Evolutionary conservation across 768 basidiomycete genomes (phyloP), one percentile per base, ranked within the genome.

Genomic region (Chalciporus chontae): DNA sequence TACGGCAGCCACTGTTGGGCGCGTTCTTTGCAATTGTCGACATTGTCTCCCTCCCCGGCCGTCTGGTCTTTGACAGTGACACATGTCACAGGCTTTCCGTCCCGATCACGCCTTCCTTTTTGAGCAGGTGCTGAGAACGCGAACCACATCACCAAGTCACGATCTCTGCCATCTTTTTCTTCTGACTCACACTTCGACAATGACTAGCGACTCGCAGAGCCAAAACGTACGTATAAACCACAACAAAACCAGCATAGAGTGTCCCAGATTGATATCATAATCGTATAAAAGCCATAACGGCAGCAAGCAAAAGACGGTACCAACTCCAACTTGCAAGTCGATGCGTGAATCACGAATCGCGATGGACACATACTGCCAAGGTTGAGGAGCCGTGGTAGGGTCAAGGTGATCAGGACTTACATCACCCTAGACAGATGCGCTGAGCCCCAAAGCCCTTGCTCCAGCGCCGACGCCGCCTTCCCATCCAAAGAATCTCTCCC

Each of bases 401-500:
- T 19, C 50, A 37, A 43, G 49, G 42, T 32, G 21, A 48, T n/a
- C 50, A 53, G 39, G 34, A 62, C 65, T 67, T 53, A 66, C 67
- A 41, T 52, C 53, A 43, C 43, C 34, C 52, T 67, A 68, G 44
- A 55, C 59, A 11, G 67, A 69, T 2, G 62, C 67, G 27, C 67
- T 69, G 49, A 90, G 73, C 7, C 89, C 89, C 69, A 93, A 73
- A 27, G 87, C 85, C 17, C 90, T 77, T 31, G 90, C 90, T n/a
- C 90, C 90, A 40, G 88, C 84, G 27, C 90, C 90, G 17, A 71
- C 69, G 13, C 77, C 78, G 8, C 90, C 90, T 55, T 87, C 84
- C 90, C 90, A 93, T 18, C 84, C 87, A 10, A 79, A 65, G 67
- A 93, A 93, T 42, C 85, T 71, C 64, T 90, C 87, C 55, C 45